A percentile compares a stretch with the other conserved stretches of the same genome.
Evolutionary conservation across 164 flowering plant genomes (phyloP).

Genomic region (Piper longum): DNA sequence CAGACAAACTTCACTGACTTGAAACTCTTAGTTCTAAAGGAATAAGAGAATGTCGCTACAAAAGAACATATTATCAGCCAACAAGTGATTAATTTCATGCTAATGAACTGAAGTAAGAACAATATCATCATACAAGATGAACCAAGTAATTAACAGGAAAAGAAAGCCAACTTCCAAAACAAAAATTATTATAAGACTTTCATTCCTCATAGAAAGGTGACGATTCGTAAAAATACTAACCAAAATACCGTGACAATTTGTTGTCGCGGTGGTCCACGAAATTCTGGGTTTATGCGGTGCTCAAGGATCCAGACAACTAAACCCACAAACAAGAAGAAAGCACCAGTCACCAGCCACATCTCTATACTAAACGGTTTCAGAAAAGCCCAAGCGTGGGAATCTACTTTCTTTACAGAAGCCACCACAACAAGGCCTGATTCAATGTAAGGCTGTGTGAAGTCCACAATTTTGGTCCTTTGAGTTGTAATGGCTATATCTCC

Average conservation of each 20-base stretch:
- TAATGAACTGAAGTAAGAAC: too few species aligned
- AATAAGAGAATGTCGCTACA: too few species aligned
- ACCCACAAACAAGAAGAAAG: constrained; percentile 73
- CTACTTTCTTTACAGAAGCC: constrained; percentile 42
- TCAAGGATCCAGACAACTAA: constrained; percentile 92
- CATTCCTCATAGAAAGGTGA: background rate
- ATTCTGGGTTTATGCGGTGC: constrained; percentile 69
- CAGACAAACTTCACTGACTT: too few species aligned
- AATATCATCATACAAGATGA: too few species aligned
- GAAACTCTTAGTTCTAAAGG: too few species aligned
- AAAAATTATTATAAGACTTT: too few species aligned
- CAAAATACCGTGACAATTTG: constrained; percentile 73
- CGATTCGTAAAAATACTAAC: constrained; percentile 25
- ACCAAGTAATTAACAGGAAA: too few species aligned
- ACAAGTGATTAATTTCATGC: too few species aligned
- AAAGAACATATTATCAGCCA: too few species aligned
- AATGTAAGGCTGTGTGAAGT: constrained; percentile 83
- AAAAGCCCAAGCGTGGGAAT: constrained; percentile 77
- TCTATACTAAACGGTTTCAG: constrained; percentile 57
- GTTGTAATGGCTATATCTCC: constrained; percentile 79
- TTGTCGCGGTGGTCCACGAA: constrained; percentile 80
- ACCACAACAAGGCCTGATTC: constrained; percentile 89
- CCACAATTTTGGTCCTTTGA: constrained; percentile 72
- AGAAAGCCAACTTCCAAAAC: too few species aligned
- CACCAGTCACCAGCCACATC: constrained; percentile 79